These are phyloP conservation scores for Chytriomyces confervae DNA, from an alignment of 192 early-diverging fungal species.

Conservation along the genomic window DNA sequence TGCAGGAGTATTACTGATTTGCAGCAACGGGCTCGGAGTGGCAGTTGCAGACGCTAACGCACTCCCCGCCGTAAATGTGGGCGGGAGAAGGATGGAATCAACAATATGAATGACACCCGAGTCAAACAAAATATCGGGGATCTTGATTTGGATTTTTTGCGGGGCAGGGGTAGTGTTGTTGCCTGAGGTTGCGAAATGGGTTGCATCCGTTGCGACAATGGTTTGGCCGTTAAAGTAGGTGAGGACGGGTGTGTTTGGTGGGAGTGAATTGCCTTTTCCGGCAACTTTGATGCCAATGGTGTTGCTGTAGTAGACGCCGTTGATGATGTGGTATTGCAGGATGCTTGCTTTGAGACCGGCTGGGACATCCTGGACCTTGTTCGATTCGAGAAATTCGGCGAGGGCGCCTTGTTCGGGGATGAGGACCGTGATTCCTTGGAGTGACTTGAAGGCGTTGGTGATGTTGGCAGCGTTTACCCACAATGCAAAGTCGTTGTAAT, in stretches of 20 bases:
- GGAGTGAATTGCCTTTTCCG: neutral
- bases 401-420: conserved; percentile 5
- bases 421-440: conserved; percentile 18
- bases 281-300: neutral
- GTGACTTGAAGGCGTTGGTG: neutral
- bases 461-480: neutral
- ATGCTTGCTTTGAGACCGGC: neutral
- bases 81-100: conserved; percentile 32
- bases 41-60: neutral
- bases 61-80: conserved; percentile 8
- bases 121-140: conserved; percentile 37
- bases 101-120: conserved; percentile 43
- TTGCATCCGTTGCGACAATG: neutral
- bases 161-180: neutral
- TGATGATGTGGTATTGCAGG: conserved; percentile 17
- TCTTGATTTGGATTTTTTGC: conserved; percentile 13
- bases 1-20: neutral
- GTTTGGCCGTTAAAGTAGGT: conserved; percentile 7
- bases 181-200: conserved; percentile 5
- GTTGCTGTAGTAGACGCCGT: conserved; percentile 10
- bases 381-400: neutral
- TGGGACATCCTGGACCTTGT: neutral
- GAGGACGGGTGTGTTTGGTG: neutral
- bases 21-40: neutral
- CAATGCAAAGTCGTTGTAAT: neutral